These are phyloP conservation scores for Botrytis porri DNA, from an alignment of 2,329 filamentous ascomycete species.

Conservation along the genomic window DNA sequence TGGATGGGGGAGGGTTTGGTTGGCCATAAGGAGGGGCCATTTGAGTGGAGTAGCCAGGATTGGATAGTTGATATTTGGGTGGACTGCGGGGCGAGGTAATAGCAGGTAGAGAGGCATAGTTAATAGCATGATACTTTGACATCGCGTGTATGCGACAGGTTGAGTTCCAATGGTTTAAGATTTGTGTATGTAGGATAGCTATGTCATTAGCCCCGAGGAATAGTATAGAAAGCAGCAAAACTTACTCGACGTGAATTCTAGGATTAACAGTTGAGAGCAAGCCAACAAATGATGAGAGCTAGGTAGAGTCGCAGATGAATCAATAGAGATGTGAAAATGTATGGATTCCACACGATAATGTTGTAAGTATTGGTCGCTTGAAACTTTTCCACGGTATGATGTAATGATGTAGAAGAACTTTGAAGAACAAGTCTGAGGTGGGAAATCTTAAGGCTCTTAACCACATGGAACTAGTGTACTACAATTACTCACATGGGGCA, in stretches of 20 bases:
- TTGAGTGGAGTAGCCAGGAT: too few species aligned
- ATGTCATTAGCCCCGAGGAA: background rate
- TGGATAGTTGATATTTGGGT: too few species aligned
- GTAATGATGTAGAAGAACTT: background rate
- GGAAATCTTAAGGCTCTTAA: background rate
- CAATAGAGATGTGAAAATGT: too few species aligned
- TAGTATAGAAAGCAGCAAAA: background rate
- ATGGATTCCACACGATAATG: too few species aligned
- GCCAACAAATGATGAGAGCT: too few species aligned
- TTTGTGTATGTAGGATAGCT: background rate
- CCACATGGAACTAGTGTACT: background rate
- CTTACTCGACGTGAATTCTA: background rate
- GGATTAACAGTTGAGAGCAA: background rate
- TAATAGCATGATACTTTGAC: background rate
- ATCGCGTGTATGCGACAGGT: background rate
- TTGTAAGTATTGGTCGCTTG: background rate
- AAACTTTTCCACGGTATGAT: background rate
- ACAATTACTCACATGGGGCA: background rate
- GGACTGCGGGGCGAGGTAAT: too few species aligned
- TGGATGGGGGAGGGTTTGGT: too few species aligned
- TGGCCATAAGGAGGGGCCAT: too few species aligned
- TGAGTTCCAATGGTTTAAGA: too few species aligned
- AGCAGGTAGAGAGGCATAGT: too few species aligned
- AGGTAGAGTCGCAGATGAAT: background rate
- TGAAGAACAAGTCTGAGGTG: too few species aligned